A percentile compares a stretch with the other conserved stretches of the same genome.
Conservation (phyloP, 768 basidiomycete species). For the Clitopilus passeckerianus region DNA sequence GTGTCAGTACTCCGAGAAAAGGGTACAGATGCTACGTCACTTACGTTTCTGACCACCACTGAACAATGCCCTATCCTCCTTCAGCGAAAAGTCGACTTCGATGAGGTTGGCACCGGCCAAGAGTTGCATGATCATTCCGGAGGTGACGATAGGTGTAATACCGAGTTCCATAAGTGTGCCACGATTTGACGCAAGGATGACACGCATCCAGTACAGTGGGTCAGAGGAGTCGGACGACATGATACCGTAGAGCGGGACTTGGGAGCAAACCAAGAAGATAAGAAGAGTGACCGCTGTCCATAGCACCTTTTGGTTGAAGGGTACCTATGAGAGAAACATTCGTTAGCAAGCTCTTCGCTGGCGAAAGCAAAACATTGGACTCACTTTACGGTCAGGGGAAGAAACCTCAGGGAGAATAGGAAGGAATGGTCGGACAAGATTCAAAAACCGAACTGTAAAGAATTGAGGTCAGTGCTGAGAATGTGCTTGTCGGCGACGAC, state of each 20-base stretch:
- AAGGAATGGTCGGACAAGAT: conserved; percentile 97
- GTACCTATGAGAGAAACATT: conserved; percentile 51
- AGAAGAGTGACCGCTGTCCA: conserved; percentile 99
- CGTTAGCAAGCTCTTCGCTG: conserved; percentile 1
- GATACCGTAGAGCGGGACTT: conserved; percentile 98
- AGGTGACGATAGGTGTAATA: conserved; percentile 95
- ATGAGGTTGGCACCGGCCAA: conserved; percentile 96
- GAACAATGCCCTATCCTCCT: conserved; percentile 95
- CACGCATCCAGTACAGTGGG: conserved; percentile 99
- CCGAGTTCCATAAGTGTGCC: conserved; percentile 99
- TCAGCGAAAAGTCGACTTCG: conserved; percentile 94
- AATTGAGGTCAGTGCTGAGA: conserved; percentile 2
- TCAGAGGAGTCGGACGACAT: conserved; percentile 99
- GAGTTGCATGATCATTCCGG: conserved; percentile 99
- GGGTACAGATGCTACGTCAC: conserved; percentile 21
- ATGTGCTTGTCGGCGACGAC: not conserved
- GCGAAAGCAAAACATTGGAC: conserved; percentile 12
- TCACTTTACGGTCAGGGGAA: conserved; percentile 94
- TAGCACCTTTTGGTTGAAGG: conserved; percentile 97
- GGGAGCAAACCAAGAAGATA: conserved; percentile 99
- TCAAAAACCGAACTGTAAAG: conserved; percentile 84
- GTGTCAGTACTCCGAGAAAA: not conserved
- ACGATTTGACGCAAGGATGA: conserved; percentile 97
- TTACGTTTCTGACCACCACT: conserved; percentile 95
- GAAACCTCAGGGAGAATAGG: conserved; percentile 96